Evolutionary conservation across 352 stramenopile genomes (phyloP), one percentile per base, ranked within the genome.

Genomic region (Globisporangium spinosum): DNA sequence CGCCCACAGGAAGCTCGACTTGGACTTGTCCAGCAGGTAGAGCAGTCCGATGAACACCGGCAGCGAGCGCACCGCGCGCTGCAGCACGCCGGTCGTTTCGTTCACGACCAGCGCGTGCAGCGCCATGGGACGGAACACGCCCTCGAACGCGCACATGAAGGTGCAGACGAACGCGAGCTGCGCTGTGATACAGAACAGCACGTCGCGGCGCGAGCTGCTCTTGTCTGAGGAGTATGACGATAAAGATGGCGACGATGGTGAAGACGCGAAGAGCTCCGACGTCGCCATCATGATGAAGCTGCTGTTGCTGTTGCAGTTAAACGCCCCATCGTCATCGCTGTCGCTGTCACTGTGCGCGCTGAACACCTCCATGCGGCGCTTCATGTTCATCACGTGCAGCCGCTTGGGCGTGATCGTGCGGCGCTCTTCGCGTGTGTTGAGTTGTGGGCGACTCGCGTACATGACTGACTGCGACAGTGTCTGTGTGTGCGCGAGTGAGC

Each of bases 281-380:
- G 27, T 40, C 54, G 27, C 13, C 27, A 22, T 60, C 53, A 35
- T 20, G 23, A 58, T 25, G 49, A 29, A 56, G 20, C 49, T 56
- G n/a, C n/a, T 27, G 29, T 29, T 61, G 55, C 15, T 60, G 55
- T 2, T 45, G 55, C 9, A 22, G 55, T 17, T 40, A 5, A 45
- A 34, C 15, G 23, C 38, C 13, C 38, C 53, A 25, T 60, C 27
- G 8, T 60, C 54, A 3, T 61, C 25, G 7, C 47, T 13, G 17
- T 43, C 55, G 29, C 4, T 22, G 9, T 29, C 55, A n/a, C 38
- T 45, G 38, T 22, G 54, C 27, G 54, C 8, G 8, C 49, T n/a
- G 55, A 61, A 61, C 8, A 61, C 55, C 55, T 61, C 29, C 17
- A 60, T 60, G 54, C 54, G 54, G 2, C 54, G 54, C 27, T 60